phyloP scores from a whole-genome alignment of 2,329 filamentous ascomycete species.

The Fonsecaea monophora region DNA sequence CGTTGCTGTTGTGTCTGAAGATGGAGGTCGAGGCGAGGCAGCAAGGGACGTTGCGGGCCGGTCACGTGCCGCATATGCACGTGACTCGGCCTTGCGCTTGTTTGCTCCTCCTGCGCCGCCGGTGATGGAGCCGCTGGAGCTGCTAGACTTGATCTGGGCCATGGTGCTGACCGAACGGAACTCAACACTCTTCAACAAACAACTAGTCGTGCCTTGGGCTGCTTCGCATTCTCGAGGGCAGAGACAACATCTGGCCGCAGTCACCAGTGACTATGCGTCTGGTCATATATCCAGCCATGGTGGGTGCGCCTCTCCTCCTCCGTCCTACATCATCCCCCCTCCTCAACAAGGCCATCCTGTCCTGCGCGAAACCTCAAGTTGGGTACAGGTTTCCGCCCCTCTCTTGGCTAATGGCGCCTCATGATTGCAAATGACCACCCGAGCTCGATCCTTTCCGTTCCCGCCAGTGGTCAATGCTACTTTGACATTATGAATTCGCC shows the following conservation, averaged over 20 bases:
- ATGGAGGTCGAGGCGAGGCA: not conserved
- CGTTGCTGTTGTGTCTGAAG: constrained; percentile 16
- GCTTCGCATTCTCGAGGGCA: not conserved
- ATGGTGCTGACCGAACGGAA: constrained; percentile 15
- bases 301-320: not conserved
- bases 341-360: constrained; percentile 3
- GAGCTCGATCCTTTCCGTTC: not conserved
- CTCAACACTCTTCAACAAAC: not conserved
- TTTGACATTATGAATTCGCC: not conserved
- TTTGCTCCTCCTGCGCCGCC: not conserved
- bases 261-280: not conserved
- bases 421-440: constrained; percentile 1
- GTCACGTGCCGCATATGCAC: not conserved
- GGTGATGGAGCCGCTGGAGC: not conserved
- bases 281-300: not conserved
- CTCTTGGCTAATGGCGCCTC: not conserved
- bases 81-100: constrained; percentile 7
- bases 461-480: not conserved
- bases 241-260: not conserved
- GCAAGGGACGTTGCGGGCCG: not conserved
- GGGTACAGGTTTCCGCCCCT: not conserved
- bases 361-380: not conserved
- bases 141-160: constrained; percentile 22
- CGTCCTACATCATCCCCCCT: not conserved
- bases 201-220: not conserved